phyloP scores from a whole-genome alignment of 176 grass and related monocot genomes.

The Avena insularis region DNA sequence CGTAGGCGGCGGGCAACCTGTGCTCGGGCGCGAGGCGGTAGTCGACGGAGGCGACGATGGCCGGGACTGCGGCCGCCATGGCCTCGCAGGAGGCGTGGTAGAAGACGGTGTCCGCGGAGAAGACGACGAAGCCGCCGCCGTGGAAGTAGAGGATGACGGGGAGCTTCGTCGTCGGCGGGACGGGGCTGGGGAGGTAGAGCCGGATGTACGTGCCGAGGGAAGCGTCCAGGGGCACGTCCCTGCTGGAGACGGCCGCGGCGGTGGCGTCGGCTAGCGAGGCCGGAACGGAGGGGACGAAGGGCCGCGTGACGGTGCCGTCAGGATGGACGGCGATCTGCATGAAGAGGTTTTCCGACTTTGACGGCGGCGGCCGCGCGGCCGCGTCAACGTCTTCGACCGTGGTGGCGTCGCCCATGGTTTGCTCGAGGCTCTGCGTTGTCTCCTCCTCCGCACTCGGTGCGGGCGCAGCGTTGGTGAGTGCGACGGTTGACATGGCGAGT shows the following conservation, averaged over 20 bases:
- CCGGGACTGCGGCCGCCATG: constrained; percentile 55
- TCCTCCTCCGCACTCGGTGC: not conserved
- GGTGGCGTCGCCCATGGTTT: constrained; percentile 40
- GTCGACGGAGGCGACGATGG: constrained; percentile 65
- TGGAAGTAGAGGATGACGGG: constrained; percentile 89
- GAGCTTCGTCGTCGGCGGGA: constrained; percentile 41
- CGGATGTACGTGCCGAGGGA: constrained; percentile 58
- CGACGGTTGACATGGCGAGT: not conserved
- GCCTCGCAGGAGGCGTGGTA: constrained; percentile 75
- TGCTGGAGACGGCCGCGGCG: constrained; percentile 47
- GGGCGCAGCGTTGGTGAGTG: not conserved
- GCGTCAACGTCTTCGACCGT: not conserved
- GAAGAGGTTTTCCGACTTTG: constrained; percentile 68
- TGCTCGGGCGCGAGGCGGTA: constrained; percentile 86
- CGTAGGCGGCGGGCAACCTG: constrained; percentile 74
- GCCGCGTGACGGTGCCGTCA: constrained; percentile 76
- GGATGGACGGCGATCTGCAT: constrained; percentile 66
- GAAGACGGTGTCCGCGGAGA: constrained; percentile 46
- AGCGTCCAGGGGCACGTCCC: constrained; percentile 73
- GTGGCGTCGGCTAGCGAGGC: constrained; percentile 4
- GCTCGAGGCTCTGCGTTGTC: not conserved
- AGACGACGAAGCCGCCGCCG: constrained; percentile 83
- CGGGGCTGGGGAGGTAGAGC: constrained; percentile 51
- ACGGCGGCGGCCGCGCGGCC: not conserved
- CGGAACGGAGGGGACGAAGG: constrained; percentile 48